These are phyloP conservation scores for Coemansia sp. DNA, from an alignment of 192 early-diverging fungal species.

Conservation along the genomic window DNA sequence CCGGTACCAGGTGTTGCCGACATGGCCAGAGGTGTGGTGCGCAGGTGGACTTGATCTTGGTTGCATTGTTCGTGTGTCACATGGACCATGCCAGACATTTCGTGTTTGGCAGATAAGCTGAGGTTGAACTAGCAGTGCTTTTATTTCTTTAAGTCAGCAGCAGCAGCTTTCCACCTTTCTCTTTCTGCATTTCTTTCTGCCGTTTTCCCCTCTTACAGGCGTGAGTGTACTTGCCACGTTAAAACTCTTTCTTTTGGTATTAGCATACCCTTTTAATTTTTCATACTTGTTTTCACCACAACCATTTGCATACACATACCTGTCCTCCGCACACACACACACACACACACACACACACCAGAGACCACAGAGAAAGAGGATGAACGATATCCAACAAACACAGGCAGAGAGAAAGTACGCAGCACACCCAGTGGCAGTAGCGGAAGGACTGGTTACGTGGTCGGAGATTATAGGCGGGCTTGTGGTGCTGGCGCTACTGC, in stretches of 20 bases:
- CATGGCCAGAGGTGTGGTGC: conserved; percentile 37
- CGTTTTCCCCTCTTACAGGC: neutral
- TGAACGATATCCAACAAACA: conserved; percentile 3
- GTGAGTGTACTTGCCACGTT: neutral
- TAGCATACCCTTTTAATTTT: neutral
- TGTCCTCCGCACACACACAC: neutral
- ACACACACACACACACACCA: neutral
- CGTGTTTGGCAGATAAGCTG: neutral
- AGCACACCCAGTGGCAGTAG: neutral
- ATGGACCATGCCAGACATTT: neutral
- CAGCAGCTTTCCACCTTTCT: neutral
- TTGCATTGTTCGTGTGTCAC: neutral
- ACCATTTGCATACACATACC: too few species aligned
- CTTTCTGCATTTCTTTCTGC: neutral
- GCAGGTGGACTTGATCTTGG: neutral
- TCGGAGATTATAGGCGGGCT: conserved; percentile 35
- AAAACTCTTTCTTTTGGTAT: neutral
- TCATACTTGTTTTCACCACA: neutral
- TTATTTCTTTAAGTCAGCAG: neutral
- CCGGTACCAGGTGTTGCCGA: conserved; percentile 57
- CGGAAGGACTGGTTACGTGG: conserved; percentile 24
- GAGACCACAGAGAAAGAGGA: neutral
- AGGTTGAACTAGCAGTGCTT: neutral
- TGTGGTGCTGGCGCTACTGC: conserved; percentile 29
- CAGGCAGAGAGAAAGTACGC: conserved; percentile 8